A percentile compares a stretch with the other conserved stretches of the same genome.
Evolutionary conservation across 2,329 filamentous ascomycete species (phyloP).

Genomic region (Aureobasidium mangrovei): DNA sequence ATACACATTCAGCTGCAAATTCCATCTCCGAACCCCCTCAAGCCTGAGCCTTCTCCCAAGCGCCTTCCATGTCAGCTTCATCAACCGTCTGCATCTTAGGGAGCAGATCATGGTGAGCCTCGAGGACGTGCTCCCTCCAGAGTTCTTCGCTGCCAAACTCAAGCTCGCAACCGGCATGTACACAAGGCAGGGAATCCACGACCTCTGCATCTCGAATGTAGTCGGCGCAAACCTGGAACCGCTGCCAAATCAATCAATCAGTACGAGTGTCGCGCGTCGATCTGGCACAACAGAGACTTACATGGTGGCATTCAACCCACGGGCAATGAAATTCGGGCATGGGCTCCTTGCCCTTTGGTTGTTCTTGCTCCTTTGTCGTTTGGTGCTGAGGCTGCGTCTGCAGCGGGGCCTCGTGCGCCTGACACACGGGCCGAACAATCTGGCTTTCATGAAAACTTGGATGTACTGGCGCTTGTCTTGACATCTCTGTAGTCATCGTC

Average conservation of each 20-base stretch:
- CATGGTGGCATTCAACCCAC: constrained; percentile 8
- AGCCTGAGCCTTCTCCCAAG: neutral
- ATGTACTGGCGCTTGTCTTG: neutral
- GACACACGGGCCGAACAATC: neutral
- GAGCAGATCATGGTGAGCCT: constrained; percentile 22
- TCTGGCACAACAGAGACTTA: neutral
- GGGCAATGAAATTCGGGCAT: constrained; percentile 7
- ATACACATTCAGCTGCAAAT: too few species aligned
- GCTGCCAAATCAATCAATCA: neutral
- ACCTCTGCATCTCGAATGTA: neutral
- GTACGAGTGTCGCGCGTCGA: too few species aligned
- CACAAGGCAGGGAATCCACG: constrained; percentile 15
- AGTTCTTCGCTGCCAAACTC: constrained; percentile 18
- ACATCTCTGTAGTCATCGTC: neutral
- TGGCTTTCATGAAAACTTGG: neutral
- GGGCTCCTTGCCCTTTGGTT: neutral
- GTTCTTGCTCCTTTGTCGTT: neutral
- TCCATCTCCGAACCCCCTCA: neutral
- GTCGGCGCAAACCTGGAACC: neutral
- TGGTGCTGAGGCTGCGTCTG: neutral
- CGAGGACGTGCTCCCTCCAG: constrained; percentile 21
- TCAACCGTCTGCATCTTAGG: neutral
- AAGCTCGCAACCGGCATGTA: constrained; percentile 20
- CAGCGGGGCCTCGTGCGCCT: neutral
- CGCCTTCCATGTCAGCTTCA: neutral